Evolutionary conservation across 78 protist genomes (phyloP), one percentile per base, ranked within the genome.

Genomic region (Isochrysis galbana): DNA sequence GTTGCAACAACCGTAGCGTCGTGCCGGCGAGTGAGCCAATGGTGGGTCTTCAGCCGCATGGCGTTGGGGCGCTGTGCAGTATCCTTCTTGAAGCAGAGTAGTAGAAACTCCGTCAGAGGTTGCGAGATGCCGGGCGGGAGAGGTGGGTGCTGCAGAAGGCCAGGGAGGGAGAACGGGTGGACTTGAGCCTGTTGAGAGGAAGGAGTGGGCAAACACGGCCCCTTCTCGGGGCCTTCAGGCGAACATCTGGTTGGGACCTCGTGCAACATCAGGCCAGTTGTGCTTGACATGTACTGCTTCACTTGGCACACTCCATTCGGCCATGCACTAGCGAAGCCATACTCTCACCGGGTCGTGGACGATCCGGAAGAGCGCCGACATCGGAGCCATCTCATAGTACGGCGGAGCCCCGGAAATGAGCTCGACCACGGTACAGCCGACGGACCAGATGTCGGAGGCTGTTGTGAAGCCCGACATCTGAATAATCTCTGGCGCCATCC

Each of bases 401-500:
- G 99, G 99, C 55, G 99, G 99, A 51, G 47, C 22, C 32, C 99
- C 99, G 5, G 98, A 96, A 23, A 98, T 77, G n/a, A 98, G 96
- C 93, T 98, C 99, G 45, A 98, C 97, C 21, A 96, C 91, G 32
- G 99, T 98, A 90, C 98, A 97, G 32, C 99, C 99, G 61, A 98
- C 95, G 77, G 98, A 95, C 98, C 99, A 97, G 55, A 98, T 97
- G 69, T 98, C 99, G 1, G 99, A 97, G 48, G 96, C 98, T 36
- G 96, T 51, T 29, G 47, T 72, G 78, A 36, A 46, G 1, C 98
- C 98, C n/a, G 89, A 82, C 94, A 97, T 69, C 51, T 96, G 96
- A 70, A 98, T 97, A 51, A 98, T 94, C 77, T 98, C 99, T 14
- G 99, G 99, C 25, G 99, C 99, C 95, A 98, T 98, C 99, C 99